phyloP scores from a whole-genome alignment of 257 asterid genomes.

The Linaria vulgaris region DNA sequence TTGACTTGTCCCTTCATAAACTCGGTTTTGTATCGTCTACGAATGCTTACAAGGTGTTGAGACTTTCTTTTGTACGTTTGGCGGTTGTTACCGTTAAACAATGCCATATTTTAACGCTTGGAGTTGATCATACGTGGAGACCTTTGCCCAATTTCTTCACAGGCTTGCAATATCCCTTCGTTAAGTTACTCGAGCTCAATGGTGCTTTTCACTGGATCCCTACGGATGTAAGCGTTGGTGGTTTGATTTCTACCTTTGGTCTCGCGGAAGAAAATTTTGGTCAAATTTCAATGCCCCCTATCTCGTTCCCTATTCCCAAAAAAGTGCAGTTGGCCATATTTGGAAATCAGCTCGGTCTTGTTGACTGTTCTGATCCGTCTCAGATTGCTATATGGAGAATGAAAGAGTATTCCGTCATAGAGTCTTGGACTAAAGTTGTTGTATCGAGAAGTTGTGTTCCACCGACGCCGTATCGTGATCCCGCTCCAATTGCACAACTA shows the following conservation, averaged over 20 bases:
- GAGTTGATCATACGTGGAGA: conserved; percentile 23
- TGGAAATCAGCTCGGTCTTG: conserved; percentile 7
- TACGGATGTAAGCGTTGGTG: no score
- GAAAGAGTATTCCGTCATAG: neutral
- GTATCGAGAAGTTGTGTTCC: neutral
- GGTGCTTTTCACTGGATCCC: conserved; percentile 23
- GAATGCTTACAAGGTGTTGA: conserved; percentile 6
- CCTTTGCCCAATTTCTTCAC: neutral
- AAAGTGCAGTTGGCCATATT: neutral
- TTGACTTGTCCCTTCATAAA: no score
- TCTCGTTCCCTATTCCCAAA: neutral
- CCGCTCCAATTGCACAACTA: neutral
- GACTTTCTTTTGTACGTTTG: neutral
- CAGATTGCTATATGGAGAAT: neutral
- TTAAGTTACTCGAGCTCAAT: neutral
- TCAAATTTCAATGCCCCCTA: conserved; percentile 3
- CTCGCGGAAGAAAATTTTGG: conserved; percentile 10
- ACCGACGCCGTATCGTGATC: neutral
- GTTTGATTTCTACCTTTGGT: conserved; percentile 14
- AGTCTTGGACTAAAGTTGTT: neutral
- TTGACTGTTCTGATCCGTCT: neutral
- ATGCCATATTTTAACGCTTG: conserved; percentile 18
- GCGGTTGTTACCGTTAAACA: neutral
- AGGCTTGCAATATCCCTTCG: neutral
- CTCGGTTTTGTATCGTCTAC: neutral